Evolutionary conservation across 73 alveolate species (phyloP).

Genomic region (Blepharisma stoltei): DNA sequence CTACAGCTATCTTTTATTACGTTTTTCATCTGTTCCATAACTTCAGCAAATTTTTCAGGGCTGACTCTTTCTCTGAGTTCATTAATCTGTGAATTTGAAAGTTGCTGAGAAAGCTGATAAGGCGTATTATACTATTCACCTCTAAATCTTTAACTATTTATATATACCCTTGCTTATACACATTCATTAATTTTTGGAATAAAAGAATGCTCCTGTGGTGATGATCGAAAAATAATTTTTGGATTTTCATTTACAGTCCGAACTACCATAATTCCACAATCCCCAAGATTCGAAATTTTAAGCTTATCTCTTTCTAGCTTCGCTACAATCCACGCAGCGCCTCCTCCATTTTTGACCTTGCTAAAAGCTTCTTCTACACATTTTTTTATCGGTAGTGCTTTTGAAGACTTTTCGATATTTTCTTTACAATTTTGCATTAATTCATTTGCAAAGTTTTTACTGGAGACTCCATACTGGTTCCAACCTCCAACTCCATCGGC

Average conservation of each 20-base stretch:
- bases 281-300: not conserved
- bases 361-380: not conserved
- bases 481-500: constrained; percentile 17
- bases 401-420: not conserved
- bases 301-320: not conserved
- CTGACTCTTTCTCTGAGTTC: not conserved
- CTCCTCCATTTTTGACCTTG: not conserved
- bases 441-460: not conserved
- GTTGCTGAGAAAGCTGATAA: not conserved
- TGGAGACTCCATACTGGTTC: not conserved
- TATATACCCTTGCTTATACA: too few species aligned
- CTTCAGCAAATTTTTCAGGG: too few species aligned
- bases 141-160: too few species aligned
- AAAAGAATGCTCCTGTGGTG: not conserved
- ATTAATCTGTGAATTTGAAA: not conserved
- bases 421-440: constrained; percentile 5
- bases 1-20: not conserved
- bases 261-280: not conserved
- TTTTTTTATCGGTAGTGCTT: not conserved
- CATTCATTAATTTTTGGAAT: too few species aligned
- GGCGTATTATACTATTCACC: too few species aligned
- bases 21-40: too few species aligned
- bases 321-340: not conserved
- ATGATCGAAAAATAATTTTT: not conserved
- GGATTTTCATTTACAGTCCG: not conserved